phyloP scores from a whole-genome alignment of 2,329 filamentous ascomycete genomes.

The Stemphylium lycopersici region DNA sequence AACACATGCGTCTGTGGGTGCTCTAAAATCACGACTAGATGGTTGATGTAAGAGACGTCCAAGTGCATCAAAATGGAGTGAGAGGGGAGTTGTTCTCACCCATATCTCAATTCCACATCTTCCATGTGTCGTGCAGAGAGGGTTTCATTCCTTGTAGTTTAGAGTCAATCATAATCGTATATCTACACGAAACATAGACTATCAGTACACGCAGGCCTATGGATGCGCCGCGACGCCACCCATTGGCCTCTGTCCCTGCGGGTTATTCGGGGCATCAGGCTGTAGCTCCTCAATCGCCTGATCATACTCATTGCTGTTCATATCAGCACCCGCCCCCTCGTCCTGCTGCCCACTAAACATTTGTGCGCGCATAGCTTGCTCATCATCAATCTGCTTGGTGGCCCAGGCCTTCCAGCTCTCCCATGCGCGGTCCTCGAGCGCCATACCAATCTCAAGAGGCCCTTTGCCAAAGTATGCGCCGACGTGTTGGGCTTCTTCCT shows the following conservation, averaged over 20 bases:
- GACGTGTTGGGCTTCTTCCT: constrained; percentile 83
- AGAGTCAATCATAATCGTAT: constrained; percentile 4
- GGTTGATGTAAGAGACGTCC: too few relatives aligned
- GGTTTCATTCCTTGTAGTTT: too few relatives aligned
- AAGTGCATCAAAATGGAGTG: too few relatives aligned
- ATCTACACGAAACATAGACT: constrained; percentile 33
- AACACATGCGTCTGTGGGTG: too few relatives aligned
- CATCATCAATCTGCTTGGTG: constrained; percentile 56
- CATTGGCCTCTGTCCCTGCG: constrained; percentile 42
- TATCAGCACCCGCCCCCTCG: constrained; percentile 23
- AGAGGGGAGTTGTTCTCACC: too few relatives aligned
- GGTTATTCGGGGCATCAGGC: constrained; percentile 25
- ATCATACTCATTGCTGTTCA: constrained; percentile 35
- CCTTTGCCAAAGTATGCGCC: constrained; percentile 89
- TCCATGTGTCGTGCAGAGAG: too few relatives aligned
- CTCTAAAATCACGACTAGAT: too few relatives aligned
- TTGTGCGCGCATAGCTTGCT: constrained; percentile 55
- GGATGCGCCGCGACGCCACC: constrained; percentile 49
- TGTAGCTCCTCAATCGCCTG: constrained; percentile 45
- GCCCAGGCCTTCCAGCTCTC: constrained; percentile 90
- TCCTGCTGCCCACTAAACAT: constrained; percentile 45
- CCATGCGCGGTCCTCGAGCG: constrained; percentile 78
- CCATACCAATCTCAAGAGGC: constrained; percentile 76
- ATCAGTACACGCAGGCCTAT: constrained; percentile 29
- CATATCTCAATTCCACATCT: too few relatives aligned